Base-by-base conservation (phyloP, 768 basidiomycete species). In the Pilatotrama ljubarskyi region DNA sequence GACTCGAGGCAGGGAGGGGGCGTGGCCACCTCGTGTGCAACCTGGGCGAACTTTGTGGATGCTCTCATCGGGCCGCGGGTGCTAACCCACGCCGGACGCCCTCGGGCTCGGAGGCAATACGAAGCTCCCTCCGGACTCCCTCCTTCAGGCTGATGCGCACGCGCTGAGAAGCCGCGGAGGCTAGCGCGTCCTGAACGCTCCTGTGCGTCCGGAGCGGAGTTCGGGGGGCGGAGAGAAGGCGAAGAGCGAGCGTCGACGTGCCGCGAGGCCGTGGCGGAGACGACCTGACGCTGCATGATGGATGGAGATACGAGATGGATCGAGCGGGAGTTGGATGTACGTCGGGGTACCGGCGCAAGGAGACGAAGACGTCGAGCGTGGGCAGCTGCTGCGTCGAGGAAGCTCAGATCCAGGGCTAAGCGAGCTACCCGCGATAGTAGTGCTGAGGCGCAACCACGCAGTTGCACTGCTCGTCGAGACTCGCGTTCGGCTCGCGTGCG, bases 351-450 rank as follows among this genome's bases (percentile, higher is more conserved):
- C 54, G 18, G 54, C 54, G 54, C 54, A 43, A 17, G 25, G n/a
- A 7, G 40, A 26, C 35, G 29, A 35, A 7, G 11, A 25, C 38
- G 14, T 38, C 26, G 43, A 15, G 54, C 48, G 35, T 36, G 18
- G 48, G 17, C 17, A 36, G 20, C 25, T 13, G 14, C 18, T 14
- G 32, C 32, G 48, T 26, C 18, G 8, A 36, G 35, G 32, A 14
- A 44, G 44, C 20, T 46, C 26, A 10, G 53, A 42, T 20, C 7
- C 8, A 9, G 7, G 38, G 47, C 3, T 41, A 57, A 50, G 55
- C 55, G 47, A 57, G 55, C 38, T 49, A 57, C 55, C 55, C 55
- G 55, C 55, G 55, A 57, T 42, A 24, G 47, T 42, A 26, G 25
- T 17, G 8, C 37, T 18, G 25, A n/a, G 36, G 37, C 6, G 43